Percentiles rank a stretch among this genome's conserved stretches.
Conservation (phyloP, 306 rosid genomes). For the Prunus mume region DNA sequence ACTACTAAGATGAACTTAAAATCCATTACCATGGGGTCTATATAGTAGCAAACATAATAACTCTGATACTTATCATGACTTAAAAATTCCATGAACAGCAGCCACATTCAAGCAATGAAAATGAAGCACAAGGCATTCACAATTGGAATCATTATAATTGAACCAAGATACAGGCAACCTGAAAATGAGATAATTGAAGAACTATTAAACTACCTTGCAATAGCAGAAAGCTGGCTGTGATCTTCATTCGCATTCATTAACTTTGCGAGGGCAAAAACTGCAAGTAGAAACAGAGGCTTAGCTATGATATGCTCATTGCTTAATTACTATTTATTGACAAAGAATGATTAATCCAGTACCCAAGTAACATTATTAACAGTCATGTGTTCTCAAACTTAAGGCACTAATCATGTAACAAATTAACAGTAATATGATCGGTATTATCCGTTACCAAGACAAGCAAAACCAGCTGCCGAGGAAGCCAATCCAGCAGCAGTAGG, state of each 20-base stretch:
- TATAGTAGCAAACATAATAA: not conserved
- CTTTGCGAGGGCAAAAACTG: conserved; percentile 93
- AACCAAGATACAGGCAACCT: conserved; percentile 15
- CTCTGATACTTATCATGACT: not conserved
- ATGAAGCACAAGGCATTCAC: not conserved
- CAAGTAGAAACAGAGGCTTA: conserved; percentile 22
- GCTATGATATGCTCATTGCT: not conserved
- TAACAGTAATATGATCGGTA: not conserved
- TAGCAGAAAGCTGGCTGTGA: conserved; percentile 87
- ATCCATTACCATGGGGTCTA: not conserved
- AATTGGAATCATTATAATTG: not conserved
- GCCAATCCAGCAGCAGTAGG: conserved; percentile 99
- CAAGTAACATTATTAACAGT: not conserved
- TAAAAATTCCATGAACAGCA: not conserved
- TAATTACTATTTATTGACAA: not conserved
- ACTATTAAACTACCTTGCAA: conserved; percentile 63
- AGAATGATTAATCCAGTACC: not conserved
- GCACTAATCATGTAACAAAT: not conserved
- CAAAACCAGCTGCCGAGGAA: conserved; percentile 96
- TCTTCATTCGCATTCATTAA: conserved; percentile 90
- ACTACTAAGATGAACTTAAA: not conserved
- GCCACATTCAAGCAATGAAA: not conserved
- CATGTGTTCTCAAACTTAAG: not conserved
- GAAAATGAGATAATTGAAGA: conserved; percentile 4
- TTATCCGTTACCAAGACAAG: conserved; percentile 74